Evolutionary conservation across 2,329 filamentous ascomycete species (phyloP).

Genomic region (Cercospora zeae-maydis): DNA sequence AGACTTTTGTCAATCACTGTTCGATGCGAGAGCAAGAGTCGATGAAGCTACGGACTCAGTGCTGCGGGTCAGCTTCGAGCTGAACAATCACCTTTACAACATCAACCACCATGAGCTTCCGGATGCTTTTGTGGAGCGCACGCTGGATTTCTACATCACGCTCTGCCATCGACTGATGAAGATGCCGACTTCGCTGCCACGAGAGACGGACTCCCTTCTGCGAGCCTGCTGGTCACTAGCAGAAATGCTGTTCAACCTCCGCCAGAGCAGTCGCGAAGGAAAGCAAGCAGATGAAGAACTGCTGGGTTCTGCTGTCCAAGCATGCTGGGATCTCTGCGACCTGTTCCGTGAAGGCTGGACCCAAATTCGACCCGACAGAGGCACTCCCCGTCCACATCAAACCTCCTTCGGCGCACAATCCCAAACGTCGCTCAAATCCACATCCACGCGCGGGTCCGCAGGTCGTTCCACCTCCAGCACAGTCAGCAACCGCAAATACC

Average conservation of each 20-base stretch:
- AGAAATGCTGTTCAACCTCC: conserved; percentile 87
- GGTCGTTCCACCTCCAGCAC: conserved; percentile 45
- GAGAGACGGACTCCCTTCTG: conserved; percentile 79
- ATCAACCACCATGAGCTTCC: conserved; percentile 81
- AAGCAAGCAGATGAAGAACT: conserved; percentile 76
- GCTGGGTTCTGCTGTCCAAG: conserved; percentile 80
- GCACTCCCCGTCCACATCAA: conserved; percentile 78
- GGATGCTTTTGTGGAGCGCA: conserved; percentile 82
- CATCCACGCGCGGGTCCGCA: conserved; percentile 26
- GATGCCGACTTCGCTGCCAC: conserved; percentile 71
- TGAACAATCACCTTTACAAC: conserved; percentile 94
- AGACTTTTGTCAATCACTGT: conserved; percentile 87
- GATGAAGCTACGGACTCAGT: conserved; percentile 82
- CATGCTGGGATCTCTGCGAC: conserved; percentile 92
- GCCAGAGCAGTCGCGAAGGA: conserved; percentile 73
- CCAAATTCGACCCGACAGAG: conserved; percentile 77
- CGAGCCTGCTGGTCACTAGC: conserved; percentile 85
- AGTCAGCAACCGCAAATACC: conserved; percentile 44
- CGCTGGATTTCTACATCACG: conserved; percentile 90
- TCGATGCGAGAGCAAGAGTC: conserved; percentile 74
- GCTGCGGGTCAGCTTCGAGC: conserved; percentile 84
- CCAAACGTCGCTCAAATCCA: conserved; percentile 21
- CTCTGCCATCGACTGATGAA: conserved; percentile 96
- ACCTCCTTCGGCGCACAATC: conserved; percentile 59
- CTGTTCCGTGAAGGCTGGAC: conserved; percentile 91